phyloP scores from a whole-genome alignment of 176 grass and related monocot genomes.

The Paspalum notatum region DNA sequence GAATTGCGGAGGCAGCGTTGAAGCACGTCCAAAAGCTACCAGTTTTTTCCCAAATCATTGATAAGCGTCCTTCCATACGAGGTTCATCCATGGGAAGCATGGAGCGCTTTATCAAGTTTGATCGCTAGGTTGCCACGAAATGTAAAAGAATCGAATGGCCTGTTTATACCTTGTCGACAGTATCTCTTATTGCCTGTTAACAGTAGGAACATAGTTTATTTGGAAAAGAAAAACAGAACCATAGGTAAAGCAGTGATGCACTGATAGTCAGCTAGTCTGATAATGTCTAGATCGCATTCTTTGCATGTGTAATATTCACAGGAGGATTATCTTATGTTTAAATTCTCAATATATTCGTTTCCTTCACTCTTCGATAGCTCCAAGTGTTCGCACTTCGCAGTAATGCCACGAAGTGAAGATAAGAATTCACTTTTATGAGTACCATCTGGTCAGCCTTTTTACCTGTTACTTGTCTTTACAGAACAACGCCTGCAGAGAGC shows the following conservation, averaged over 20 bases:
- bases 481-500: neutral
- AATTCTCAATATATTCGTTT: neutral
- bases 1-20: conserved; percentile 68
- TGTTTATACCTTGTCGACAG: neutral
- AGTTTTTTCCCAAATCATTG: conserved; percentile 56
- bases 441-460: neutral
- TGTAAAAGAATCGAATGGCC: neutral
- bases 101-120: conserved; percentile 24
- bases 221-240: neutral
- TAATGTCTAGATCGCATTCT: neutral
- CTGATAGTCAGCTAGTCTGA: neutral
- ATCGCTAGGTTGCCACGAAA: conserved; percentile 22
- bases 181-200: conserved; percentile 1
- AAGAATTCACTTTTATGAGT: neutral
- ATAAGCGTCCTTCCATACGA: conserved; percentile 34
- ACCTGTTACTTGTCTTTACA: neutral
- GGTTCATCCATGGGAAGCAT: conserved; percentile 41
- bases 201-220: neutral
- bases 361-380: neutral
- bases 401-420: neutral
- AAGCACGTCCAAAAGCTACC: conserved; percentile 74
- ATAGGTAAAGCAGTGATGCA: neutral
- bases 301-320: neutral
- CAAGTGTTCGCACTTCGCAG: neutral
- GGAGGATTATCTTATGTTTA: neutral